Base-by-base conservation (phyloP, 495 filamentous ascomycete genomes). In the Aspergillus heteromorphus region DNA sequence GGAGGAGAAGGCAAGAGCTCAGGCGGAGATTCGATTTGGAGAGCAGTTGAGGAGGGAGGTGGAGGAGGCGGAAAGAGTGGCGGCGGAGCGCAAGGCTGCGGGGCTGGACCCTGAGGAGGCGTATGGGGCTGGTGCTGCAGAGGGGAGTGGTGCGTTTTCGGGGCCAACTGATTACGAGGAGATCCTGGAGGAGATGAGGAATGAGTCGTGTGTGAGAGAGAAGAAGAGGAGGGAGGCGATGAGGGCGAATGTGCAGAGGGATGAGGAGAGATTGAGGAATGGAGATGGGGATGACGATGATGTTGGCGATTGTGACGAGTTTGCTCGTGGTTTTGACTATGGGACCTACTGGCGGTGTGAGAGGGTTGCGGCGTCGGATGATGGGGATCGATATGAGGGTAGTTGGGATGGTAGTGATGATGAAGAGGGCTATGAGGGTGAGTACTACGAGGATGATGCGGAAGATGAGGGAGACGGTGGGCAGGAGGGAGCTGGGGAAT, bases 1-100 rank as follows among this genome's bases (percentile, higher is more conserved):
- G 27, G 67, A 63, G 23, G 66, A 65, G 47, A 40, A 40, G 6
- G 60, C 53, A 7, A 56, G 61, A 1, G 55, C 48, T 17, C 19
- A 60, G 51, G 45, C 48, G 8, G 59, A 58, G 29, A 47, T 54
- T 40, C 30, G 23, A 52, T 54, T 27, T 57, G 66, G 56, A 43
- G 55, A 57, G 49, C 21, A 8, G 51, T 42, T 54, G 50, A 30
- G 27, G 47, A 48, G 27, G 36, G 56, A 21, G 21, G 43, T 11
- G n/a, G 16, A 41, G 43, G 1, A 40, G 17, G 49, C 25, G 16
- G 40, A 56, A 29, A 20, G 42, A 49, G 49, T 36, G 1, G 56
- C 57, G 20, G 34, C 14, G 38, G 29, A 25, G 0, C 16, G 34
- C 8, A 34, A 20, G 2, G 45, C 53, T 34, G 53, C 45, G 20